Base-by-base conservation (phyloP, 2,329 filamentous ascomycete genomes). In the Leptographium radiaticola region DNA sequence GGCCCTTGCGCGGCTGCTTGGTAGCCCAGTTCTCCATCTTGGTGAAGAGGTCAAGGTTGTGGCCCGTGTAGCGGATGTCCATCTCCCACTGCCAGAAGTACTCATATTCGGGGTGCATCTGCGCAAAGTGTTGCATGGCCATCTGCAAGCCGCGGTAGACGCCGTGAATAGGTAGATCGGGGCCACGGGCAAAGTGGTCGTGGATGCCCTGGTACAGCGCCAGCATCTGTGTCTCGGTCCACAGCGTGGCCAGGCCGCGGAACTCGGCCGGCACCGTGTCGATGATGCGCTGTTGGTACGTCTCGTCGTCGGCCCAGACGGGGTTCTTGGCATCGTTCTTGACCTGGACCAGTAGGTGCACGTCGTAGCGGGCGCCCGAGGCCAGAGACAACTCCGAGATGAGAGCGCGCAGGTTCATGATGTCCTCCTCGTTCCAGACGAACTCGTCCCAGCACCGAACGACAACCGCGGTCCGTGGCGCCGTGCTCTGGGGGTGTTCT, bases 51-150 rank as follows among this genome's bases (percentile, higher is more conserved):
- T 87, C 80, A 59, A 86, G 89, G 71, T 87, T 91, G 68, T 95
- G 89, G 39, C 89, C 89, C 0, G 86, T 93, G 67, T 94, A 95
- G 34, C 89, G 83, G 46, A 90, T 81, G 63, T 95, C 89, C 84
- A 95, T 91, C 67, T 95, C 89, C 87, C 89, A 94, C 60, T 95
- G 87, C 89, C 89, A 95, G 68, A 89, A 89, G 69, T 83, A 87
- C 49, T 94, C 88, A 64, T 90, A 95, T 66, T 95, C 89, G 1
- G 87, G 86, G 67, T 95, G 89, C 62, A 81, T 79, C 63, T 90
- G 83, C 7, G 90, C 87, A 66, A 97, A 97, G 67, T 91, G 87
- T 64, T 96, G 90, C 72, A 97, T 83, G 0, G 90, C 89, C 88
- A 97, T 95, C 62, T 89, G 89, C 11, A 93, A 80, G 53, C 88